phyloP scores from a whole-genome alignment of 2,329 filamentous ascomycete species.

The Penicillium sp. region DNA sequence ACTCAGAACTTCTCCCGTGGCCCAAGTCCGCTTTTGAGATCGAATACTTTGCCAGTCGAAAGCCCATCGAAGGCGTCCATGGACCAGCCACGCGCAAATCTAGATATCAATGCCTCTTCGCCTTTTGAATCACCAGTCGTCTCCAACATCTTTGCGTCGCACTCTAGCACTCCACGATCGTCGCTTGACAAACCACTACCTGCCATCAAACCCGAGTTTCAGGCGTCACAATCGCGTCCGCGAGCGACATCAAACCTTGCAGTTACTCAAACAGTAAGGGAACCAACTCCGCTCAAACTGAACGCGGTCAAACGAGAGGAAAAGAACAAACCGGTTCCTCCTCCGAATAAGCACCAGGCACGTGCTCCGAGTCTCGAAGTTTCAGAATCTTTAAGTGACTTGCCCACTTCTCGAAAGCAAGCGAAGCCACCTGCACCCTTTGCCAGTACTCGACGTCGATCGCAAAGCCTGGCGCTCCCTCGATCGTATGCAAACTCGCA shows the following conservation, averaged over 20 bases:
- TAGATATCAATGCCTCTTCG: constrained; percentile 11
- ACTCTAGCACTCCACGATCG: constrained; percentile 15
- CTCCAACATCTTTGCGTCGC: constrained; percentile 12
- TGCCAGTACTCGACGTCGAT: not conserved
- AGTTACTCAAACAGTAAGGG: not conserved
- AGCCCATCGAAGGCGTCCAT: constrained; percentile 16
- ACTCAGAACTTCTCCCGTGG: constrained; percentile 33
- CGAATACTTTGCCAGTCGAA: constrained; percentile 23
- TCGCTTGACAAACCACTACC: constrained; percentile 26
- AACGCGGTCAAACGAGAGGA: not conserved
- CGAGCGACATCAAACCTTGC: not conserved
- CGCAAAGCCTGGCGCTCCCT: not conserved
- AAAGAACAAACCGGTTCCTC: not conserved
- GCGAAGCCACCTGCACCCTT: not conserved
- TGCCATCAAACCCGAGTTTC: constrained; percentile 18
- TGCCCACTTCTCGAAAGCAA: not conserved
- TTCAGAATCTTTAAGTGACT: not conserved
- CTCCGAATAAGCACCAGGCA: not conserved
- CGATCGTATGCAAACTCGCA: not conserved
- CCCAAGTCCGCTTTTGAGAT: constrained; percentile 28
- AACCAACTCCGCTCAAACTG: not conserved
- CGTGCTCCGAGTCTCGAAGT: not conserved
- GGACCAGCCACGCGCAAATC: constrained; percentile 7
- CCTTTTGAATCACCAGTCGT: constrained; percentile 16
- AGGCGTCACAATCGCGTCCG: not conserved